Base-by-base conservation (phyloP, 2,329 filamentous ascomycete species). In the Allantophomopsis lycopodina region DNA sequence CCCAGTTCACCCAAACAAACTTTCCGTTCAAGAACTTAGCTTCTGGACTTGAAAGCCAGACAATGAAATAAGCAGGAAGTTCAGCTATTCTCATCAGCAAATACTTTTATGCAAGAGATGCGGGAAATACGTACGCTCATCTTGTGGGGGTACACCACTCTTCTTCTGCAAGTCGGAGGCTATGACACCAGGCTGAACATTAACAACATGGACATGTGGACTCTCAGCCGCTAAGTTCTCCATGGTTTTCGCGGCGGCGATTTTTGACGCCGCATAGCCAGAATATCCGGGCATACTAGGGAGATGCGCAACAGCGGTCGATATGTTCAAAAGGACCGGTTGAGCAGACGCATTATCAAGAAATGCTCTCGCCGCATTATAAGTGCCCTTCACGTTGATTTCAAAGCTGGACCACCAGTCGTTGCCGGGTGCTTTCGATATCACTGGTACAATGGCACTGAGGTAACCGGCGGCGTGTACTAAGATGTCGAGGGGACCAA, bases 1-100 rank as follows among this genome's bases (percentile, higher is more conserved):
- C 68, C 68, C 66, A 71, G 20, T 63, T 61, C 8, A 60, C 57
- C 60, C 62, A 69, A 0, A 69, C 50, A 14, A 63, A 61, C 36
- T 61, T 62, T 4, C 59, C 55, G 32, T 57, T 62, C 18, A 70
- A 46, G 41, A 69, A 69, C 6, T 44, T 48, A 0, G 67, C 64
- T 41, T 70, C n/a, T 13, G 34, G 34, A 15, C n/a, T 15, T 13
- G 16, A n/a, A n/a, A 17, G 12, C 34, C 34, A 36, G 34, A 36
- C 16, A 17, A 36, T 3, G 34, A 36, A 36, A 17, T 36, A 4
- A 3, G 34, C 34, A 5, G 34, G 34, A 13, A 36, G 34, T 20
- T 20, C 18, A 20, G 18, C 18, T 20, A 20, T 4, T 20, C 18
- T 4, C 7, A 20, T 20, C 18, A 20, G 18, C 18, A 7, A 20